Percentiles rank a stretch among this genome's conserved stretches.
Conservation (phyloP, 2,329 filamentous ascomycete species). For the Penicillium thymicola region DNA sequence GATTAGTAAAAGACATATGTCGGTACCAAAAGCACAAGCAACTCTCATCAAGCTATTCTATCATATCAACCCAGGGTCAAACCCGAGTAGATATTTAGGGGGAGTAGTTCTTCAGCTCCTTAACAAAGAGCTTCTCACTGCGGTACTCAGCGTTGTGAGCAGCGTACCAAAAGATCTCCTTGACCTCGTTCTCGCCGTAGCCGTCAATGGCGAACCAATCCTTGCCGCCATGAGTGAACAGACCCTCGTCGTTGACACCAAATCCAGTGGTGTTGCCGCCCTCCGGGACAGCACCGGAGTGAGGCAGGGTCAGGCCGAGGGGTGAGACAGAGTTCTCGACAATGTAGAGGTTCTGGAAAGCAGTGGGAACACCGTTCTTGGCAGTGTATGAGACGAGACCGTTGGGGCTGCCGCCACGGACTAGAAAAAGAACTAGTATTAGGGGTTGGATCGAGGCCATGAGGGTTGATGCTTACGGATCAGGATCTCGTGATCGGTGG, state of each 20-base stretch:
- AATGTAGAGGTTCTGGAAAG: constrained; percentile 30
- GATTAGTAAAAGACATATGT: neutral
- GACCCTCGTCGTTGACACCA: constrained; percentile 25
- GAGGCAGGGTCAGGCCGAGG: constrained; percentile 25
- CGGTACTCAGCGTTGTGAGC: constrained; percentile 22
- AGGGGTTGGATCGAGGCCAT: neutral
- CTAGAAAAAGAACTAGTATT: constrained; percentile 10
- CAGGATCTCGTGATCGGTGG: constrained; percentile 22
- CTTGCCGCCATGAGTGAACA: constrained; percentile 26
- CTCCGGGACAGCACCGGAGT: constrained; percentile 28
- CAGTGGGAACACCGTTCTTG: constrained; percentile 22
- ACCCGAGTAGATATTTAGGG: neutral
- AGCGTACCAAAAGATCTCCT: constrained; percentile 29
- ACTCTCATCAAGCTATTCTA: neutral
- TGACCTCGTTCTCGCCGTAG: constrained; percentile 18
- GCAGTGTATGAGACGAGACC: constrained; percentile 26
- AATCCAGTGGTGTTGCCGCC: constrained; percentile 24
- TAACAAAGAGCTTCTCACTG: constrained; percentile 22
- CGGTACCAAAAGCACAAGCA: neutral
- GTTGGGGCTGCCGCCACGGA: constrained; percentile 18
- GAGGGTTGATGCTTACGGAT: constrained; percentile 21
- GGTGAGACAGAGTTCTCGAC: constrained; percentile 22
- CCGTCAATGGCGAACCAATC: constrained; percentile 28
- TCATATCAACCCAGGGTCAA: neutral
- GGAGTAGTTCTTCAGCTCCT: constrained; percentile 25